A percentile compares a stretch with the other conserved stretches of the same genome.
These are phyloP conservation scores for Coniochaeta sp. DNA, from an alignment of 2,329 filamentous ascomycete genomes.

Conservation along the genomic window DNA sequence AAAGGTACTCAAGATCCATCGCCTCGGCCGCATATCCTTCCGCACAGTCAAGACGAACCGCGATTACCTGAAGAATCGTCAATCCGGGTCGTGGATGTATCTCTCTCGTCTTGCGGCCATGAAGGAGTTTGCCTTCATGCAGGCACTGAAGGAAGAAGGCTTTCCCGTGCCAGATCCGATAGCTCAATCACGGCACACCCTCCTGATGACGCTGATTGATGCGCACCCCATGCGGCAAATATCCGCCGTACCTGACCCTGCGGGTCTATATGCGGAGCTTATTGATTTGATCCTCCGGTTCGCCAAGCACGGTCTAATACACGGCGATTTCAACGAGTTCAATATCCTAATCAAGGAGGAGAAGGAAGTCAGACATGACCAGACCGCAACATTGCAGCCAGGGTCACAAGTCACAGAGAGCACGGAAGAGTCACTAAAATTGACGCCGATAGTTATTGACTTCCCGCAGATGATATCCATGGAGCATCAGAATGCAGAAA, in stretches of 20 bases:
- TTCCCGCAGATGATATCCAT: conserved; percentile 98
- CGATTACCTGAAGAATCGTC: conserved; percentile 77
- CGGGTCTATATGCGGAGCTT: conserved; percentile 81
- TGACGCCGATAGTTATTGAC: conserved; percentile 85
- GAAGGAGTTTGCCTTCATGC: conserved; percentile 95
- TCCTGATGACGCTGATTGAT: conserved; percentile 92
- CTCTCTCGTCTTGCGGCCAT: conserved; percentile 86
- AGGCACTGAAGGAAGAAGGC: conserved; percentile 70
- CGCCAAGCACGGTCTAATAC: conserved; percentile 82
- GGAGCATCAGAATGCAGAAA: conserved; percentile 86
- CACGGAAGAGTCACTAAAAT: conserved; percentile 29
- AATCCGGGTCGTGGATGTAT: conserved; percentile 93
- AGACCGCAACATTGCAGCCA: neutral
- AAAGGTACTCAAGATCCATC: conserved; percentile 88
- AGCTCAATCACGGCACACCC: conserved; percentile 85
- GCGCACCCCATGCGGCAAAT: conserved; percentile 89
- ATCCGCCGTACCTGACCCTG: conserved; percentile 72
- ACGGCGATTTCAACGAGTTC: conserved; percentile 99
- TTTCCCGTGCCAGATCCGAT: conserved; percentile 87
- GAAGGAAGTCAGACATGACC: conserved; percentile 11
- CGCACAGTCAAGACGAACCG: conserved; percentile 92
- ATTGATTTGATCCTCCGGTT: conserved; percentile 80
- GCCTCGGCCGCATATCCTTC: conserved; percentile 92
- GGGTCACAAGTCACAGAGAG: conserved; percentile 8
- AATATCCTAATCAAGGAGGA: conserved; percentile 91